Conservation (phyloP, 2,329 filamentous ascomycete species). For the Diaporthe nobilis region DNA sequence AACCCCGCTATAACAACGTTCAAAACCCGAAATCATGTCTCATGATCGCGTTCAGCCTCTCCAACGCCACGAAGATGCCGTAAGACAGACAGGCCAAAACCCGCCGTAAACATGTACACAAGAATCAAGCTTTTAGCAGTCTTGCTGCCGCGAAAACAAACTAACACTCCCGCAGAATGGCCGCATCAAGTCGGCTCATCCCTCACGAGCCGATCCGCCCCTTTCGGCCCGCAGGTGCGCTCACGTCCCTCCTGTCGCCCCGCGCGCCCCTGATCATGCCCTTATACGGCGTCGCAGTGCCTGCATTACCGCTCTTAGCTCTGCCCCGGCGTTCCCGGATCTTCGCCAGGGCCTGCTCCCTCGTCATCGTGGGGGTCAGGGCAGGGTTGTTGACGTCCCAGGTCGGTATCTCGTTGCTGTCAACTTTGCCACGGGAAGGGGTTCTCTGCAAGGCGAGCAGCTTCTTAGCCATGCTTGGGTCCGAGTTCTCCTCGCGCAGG, state of each 20-base stretch:
- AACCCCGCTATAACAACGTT: constrained; percentile 12
- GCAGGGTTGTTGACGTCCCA: constrained; percentile 72
- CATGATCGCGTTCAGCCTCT: constrained; percentile 19
- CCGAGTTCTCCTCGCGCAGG: constrained; percentile 61
- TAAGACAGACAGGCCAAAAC: constrained; percentile 1
- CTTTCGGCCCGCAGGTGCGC: constrained; percentile 55
- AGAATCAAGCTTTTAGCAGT: constrained; percentile 14
- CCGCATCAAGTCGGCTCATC: background rate
- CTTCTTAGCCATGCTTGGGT: constrained; percentile 60
- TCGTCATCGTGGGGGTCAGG: constrained; percentile 75
- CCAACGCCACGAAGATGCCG: constrained; percentile 40
- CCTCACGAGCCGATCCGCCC: constrained; percentile 36
- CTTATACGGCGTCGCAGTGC: constrained; percentile 72
- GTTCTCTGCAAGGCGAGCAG: constrained; percentile 58
- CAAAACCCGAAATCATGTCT: constrained; percentile 23
- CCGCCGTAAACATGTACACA: constrained; percentile 7
- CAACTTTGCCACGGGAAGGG: constrained; percentile 54
- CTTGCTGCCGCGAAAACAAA: background rate
- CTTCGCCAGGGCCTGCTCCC: constrained; percentile 81
- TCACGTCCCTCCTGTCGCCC: constrained; percentile 61
- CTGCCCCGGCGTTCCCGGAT: constrained; percentile 81
- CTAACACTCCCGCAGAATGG: background rate
- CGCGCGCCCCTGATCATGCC: constrained; percentile 66
- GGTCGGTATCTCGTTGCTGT: constrained; percentile 49
- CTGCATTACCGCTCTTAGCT: constrained; percentile 77